Evolutionary conservation across 108 stramenopile species (phyloP), one percentile per base, ranked within the genome.

Genomic region (Nitzschia sp.): DNA sequence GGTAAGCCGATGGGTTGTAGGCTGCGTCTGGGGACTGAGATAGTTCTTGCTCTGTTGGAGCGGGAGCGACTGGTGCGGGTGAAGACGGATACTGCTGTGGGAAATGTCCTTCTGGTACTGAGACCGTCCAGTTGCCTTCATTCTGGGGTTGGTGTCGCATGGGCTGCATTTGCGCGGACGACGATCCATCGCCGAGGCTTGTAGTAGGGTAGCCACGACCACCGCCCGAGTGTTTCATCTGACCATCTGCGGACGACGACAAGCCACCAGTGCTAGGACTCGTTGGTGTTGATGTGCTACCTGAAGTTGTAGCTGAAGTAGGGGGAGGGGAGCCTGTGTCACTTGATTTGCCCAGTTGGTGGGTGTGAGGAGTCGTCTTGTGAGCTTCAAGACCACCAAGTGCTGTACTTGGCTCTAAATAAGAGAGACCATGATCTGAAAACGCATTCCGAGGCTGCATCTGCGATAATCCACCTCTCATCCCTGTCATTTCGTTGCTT

Each of bases 201-300:
- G 17, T 50, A 5, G 48, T 21, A 19, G 19, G 48, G 21, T n/a
- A 50, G 16, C 48, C 38, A 6, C 11, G 11, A 41, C 38, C 48
- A 16, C 4, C 13, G 19, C 19, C 48, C 4, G 48, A 11, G 5
- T 21, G 63, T 27, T 64, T 46, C 28, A 46, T 46, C 23, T 46
- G 22, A 11, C 53, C 53, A 56, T 38, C 47, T 0, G 17, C 22
- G 2, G 33, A 16, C 13, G 34, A 19, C 3, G 69, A 34, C 11
- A 46, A 35, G 17, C 52, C 44, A 44, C 64, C 72, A 5, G 28
- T 45, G 15, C 17, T 46, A 32, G 54, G 41, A 16, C 70, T 72
- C 30, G 66, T 52, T 11, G 77, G 71, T 28, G 77, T 71, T n/a
- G 69, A 58, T 5, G 75, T 69, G 32, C 71, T 78, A 2, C 63